These are phyloP conservation scores for Eucalyptus regnans DNA, from an alignment of 345 rosid genomes.

Conservation along the genomic window DNA sequence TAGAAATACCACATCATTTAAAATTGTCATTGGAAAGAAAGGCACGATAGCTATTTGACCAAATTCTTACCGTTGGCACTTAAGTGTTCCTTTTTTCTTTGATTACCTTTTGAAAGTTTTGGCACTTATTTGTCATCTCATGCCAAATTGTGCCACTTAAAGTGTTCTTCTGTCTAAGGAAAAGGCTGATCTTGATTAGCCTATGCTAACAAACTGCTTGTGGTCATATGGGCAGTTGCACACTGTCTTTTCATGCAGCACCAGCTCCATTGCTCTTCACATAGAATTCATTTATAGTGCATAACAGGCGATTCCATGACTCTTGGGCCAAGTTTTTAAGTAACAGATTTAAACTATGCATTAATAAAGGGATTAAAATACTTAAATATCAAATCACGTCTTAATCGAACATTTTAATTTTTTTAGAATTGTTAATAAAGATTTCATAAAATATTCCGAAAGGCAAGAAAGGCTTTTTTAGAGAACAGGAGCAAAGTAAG, in stretches of 20 bases:
- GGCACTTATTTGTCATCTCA: rapidly evolving
- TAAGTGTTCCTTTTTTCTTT: no score
- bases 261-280: neutral
- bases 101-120: no score
- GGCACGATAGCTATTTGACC: no score
- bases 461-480: neutral
- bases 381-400: neutral
- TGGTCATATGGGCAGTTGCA: neutral
- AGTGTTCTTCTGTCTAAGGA: no score
- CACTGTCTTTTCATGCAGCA: neutral
- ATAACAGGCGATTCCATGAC: neutral
- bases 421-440: neutral
- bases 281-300: neutral
- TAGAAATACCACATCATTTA: no score
- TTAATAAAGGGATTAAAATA: neutral
- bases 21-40: no score
- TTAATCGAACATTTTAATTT: neutral
- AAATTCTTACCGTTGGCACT: no score
- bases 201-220: no score
- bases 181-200: no score
- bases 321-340: neutral
- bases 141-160: no score
- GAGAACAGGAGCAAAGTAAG: neutral
- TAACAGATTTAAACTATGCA: neutral
- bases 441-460: neutral